Evolutionary conservation across 805 yeast species (phyloP).

Genomic region (Wickerhamomyces alni): DNA sequence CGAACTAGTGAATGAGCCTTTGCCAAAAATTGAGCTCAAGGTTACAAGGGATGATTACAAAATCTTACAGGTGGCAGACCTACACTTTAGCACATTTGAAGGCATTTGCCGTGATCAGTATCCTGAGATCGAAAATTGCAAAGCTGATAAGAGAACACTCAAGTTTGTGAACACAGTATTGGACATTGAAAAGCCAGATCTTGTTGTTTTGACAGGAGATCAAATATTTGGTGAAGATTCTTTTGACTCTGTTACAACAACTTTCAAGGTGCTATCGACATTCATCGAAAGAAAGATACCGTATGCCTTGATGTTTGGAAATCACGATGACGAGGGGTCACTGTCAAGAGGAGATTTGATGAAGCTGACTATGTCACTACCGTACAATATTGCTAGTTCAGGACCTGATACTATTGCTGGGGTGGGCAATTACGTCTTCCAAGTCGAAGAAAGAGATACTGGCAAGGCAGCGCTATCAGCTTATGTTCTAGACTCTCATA

Average conservation of each 20-base stretch:
- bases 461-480: conserved; percentile 47
- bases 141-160: conserved; percentile 59
- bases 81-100: conserved; percentile 81
- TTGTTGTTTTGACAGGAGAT: conserved; percentile 87
- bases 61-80: conserved; percentile 84
- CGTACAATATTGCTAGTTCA: conserved; percentile 54
- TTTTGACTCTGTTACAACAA: conserved; percentile 77
- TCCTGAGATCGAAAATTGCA: conserved; percentile 53
- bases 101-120: conserved; percentile 76
- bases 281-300: conserved; percentile 67
- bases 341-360: conserved; percentile 55
- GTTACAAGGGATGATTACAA: conserved; percentile 52
- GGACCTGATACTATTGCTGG: conserved; percentile 75
- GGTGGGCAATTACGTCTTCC: conserved; percentile 70
- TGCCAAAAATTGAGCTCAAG: conserved; percentile 5
- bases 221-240: conserved; percentile 77
- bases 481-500: conserved; percentile 82
- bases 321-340: conserved; percentile 90
- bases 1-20: conserved; percentile 3
- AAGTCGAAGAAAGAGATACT: conserved; percentile 37
- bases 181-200: conserved; percentile 74
- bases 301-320: conserved; percentile 82
- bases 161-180: conserved; percentile 56
- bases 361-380: conserved; percentile 49
- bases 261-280: conserved; percentile 72